Evolutionary conservation across 768 basidiomycete genomes (phyloP), one percentile per base, ranked within the genome.

Genomic region (Phallus indusiatus): DNA sequence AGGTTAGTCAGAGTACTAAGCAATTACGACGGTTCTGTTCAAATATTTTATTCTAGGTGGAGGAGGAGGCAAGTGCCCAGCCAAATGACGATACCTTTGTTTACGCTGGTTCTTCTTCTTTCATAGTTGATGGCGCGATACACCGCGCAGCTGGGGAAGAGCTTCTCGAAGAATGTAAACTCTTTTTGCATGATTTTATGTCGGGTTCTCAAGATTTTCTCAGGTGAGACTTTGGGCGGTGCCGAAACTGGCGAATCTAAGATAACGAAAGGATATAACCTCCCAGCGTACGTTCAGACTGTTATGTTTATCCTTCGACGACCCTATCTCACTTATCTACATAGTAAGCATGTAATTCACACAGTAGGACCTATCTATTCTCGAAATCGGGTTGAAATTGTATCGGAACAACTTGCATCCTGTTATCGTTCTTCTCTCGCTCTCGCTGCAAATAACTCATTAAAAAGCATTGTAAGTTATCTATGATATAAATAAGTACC

Each of bases 361-460:
- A 78, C 90, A 2, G 90, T 92, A 16, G 90, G 90, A 11, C 90
- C 90, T 0, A 69, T 88, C 1, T 90, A 86, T 67, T 75, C 74
- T 5, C 57, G 64, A 2, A 59, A 63, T 0, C 70, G 75, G 24
- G 70, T 69, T 37, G 76, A 77, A 47, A 69, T 68, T 24, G 79
- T 77, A 55, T 81, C 82, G 5, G 63, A 67, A 60, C 77, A 82
- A 61, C 76, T 93, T 14, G 75, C 75, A 3, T 86, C 87, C 9
- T 88, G 87, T 65, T 93, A 93, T 66, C 72, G 69, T 58, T 78
- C 68, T 18, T 84, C 86, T 64, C 70, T 92, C 60, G 74, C 82
- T 53, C 60, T 89, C 18, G 86, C 87, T 0, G 71, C 78, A 1
- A 74, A 83, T 57, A 80, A 84, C 58, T 71, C 71, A n/a, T 71